Evolutionary conservation across 306 rosid genomes (phyloP), one percentile per base, ranked within the genome.

Genomic region (Benincasa hispida): DNA sequence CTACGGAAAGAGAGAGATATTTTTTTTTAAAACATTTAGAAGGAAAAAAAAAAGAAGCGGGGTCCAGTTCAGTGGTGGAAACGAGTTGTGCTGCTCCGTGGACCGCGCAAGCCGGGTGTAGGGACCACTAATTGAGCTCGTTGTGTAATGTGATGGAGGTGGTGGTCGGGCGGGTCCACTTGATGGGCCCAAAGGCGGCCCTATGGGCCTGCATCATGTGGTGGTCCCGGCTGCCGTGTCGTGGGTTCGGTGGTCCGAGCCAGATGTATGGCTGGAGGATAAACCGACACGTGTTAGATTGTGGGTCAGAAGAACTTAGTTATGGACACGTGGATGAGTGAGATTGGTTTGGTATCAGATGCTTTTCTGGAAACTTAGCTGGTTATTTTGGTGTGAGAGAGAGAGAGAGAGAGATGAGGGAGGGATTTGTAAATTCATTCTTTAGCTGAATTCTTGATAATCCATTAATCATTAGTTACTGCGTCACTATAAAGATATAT

Each of bases 71-170:
- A 39, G 47, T 62, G 45, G 70, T 30, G 70, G 72, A 65, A 65
- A 35, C 28, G 72, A 65, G 50, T 55, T 72, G 15, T 56, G 62
- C 3, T 24, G 75, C 73, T 53, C 79, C 76, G 82, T 79, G 85
- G 81, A 81, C 79, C 87, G 77, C 74, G 81, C 5, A 50, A 22
- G 37, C 5, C 39, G 39, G 25, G 74, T 5, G 74, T 8, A 32
- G 72, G 74, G 35, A 48, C 73, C 55, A 68, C 35, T 8, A 21
- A 10, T 37, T 18, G 17, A 21, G 6, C 35, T 45, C 9, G 17
- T 12, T 22, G 55, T 68, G 35, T 42, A 37, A 68, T 42, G 75
- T 42, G 75, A 62, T 62, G 45, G 45, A 30, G 45, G 45, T 65
- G 17, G 72, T 3, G 1, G 51, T 37, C 50, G 72, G 34, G 34